These are phyloP conservation scores for Trichosporon inkin DNA, from an alignment of 1,284 basidiomycete genomes.

Conservation along the genomic window DNA sequence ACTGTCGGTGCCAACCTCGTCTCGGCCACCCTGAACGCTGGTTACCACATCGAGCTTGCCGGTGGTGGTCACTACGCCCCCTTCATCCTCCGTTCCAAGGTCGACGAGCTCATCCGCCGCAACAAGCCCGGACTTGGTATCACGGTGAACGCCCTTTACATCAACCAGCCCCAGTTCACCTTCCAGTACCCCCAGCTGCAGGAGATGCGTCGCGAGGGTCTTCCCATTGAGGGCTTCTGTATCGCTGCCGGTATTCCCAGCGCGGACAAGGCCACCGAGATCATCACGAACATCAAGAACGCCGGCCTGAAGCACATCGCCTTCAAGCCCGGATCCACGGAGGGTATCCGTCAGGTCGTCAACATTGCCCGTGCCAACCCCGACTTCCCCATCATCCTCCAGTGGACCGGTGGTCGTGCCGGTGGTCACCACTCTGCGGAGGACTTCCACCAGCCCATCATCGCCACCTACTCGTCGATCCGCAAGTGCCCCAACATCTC, in stretches of 20 bases:
- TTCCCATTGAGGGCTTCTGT: constrained; percentile 95
- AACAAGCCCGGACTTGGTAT: constrained; percentile 83
- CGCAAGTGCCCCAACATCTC: constrained; percentile 83
- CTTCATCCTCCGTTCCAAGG: constrained; percentile 78
- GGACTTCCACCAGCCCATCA: constrained; percentile 95
- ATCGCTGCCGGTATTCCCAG: constrained; percentile 93
- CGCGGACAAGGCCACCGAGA: constrained; percentile 89
- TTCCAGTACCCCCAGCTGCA: constrained; percentile 98
- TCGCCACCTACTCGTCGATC: constrained; percentile 84
- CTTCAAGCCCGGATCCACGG: constrained; percentile 96
- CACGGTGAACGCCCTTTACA: constrained; percentile 93
- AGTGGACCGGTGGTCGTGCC: constrained; percentile 99
- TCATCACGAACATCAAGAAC: constrained; percentile 69
- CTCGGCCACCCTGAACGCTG: constrained; percentile 83
- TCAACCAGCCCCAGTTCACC: constrained; percentile 94
- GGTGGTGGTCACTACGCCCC: constrained; percentile 97
- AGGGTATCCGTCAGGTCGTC: constrained; percentile 94
- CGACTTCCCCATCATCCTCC: constrained; percentile 95
- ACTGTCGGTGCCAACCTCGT: constrained; percentile 92
- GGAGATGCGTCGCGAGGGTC: constrained; percentile 90
- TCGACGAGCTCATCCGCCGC: constrained; percentile 78
- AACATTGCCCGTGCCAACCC: constrained; percentile 93
- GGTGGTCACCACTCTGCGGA: constrained; percentile 98
- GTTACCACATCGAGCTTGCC: constrained; percentile 93
- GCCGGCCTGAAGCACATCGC: constrained; percentile 91